Conservation (phyloP, 2,329 filamentous ascomycete species). For the Hypoxylon sp. region DNA sequence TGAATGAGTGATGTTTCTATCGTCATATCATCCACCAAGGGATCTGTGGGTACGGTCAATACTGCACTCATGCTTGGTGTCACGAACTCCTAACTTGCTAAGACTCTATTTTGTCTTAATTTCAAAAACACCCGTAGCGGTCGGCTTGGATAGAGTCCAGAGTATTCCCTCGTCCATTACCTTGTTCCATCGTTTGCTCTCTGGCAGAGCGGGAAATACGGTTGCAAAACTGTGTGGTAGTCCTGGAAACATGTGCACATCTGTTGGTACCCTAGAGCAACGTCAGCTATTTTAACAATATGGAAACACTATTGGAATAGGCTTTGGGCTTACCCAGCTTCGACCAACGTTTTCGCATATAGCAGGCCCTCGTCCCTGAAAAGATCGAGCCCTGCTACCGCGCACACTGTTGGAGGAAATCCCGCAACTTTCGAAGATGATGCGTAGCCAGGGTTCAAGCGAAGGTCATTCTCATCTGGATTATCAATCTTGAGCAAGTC, state of each 20-base stretch:
- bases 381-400: neutral
- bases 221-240: neutral
- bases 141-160: neutral
- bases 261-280: neutral
- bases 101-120: neutral
- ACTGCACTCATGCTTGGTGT: neutral
- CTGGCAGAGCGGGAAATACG: neutral
- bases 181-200: neutral
- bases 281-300: neutral
- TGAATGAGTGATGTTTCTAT: too few species aligned
- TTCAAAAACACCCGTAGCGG: neutral
- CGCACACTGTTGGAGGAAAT: neutral
- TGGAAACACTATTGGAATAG: neutral
- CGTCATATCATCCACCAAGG: too few species aligned
- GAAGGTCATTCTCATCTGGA: neutral
- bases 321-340: neutral
- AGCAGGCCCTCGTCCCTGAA: neutral
- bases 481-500: neutral
- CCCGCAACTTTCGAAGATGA: neutral
- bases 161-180: neutral
- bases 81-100: too few species aligned
- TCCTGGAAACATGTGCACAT: neutral
- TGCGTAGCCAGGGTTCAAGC: neutral
- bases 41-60: too few species aligned
- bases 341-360: neutral